A percentile compares a stretch with the other conserved stretches of the same genome.
phyloP scores from a whole-genome alignment of 768 basidiomycete species.

The Crepidotus variabilis region DNA sequence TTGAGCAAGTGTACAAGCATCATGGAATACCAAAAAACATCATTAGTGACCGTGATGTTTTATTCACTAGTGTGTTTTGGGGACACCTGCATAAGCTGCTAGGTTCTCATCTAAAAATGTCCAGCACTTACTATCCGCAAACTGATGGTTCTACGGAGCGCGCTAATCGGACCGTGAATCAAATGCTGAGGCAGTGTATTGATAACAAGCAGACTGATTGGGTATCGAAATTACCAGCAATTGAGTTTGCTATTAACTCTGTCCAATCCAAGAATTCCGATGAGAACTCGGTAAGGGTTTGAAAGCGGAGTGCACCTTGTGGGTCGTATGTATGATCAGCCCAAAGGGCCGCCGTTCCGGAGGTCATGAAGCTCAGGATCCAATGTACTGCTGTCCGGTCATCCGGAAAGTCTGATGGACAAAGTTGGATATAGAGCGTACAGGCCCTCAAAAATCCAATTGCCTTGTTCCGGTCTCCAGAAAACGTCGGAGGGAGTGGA shows the following conservation, averaged over 20 bases:
- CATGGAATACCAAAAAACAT: conserved; percentile 37
- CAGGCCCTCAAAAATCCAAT: no score
- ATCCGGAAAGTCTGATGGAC: no score
- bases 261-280: conserved; percentile 13
- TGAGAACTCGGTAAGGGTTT: no score
- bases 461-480: no score
- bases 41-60: conserved; percentile 35
- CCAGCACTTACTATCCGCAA: conserved; percentile 38
- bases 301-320: no score
- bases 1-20: conserved; percentile 28
- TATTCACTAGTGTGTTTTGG: conserved; percentile 45
- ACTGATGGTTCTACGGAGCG: conserved; percentile 37
- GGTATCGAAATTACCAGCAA: conserved; percentile 21
- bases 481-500: no score
- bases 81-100: conserved; percentile 21
- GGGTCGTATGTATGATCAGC: no score
- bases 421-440: no score
- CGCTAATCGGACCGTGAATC: conserved; percentile 26
- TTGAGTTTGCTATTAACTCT: conserved; percentile 14
- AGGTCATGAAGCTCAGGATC: no score
- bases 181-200: conserved; percentile 26
- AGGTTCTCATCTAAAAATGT: conserved; percentile 23
- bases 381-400: no score
- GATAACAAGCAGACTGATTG: conserved; percentile 26
- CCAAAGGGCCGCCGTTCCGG: no score